These are phyloP conservation scores for sorghum (Sorghum bicolor) DNA, from an alignment of 176 grass and related monocot species.

Conservation along the genomic window DNA sequence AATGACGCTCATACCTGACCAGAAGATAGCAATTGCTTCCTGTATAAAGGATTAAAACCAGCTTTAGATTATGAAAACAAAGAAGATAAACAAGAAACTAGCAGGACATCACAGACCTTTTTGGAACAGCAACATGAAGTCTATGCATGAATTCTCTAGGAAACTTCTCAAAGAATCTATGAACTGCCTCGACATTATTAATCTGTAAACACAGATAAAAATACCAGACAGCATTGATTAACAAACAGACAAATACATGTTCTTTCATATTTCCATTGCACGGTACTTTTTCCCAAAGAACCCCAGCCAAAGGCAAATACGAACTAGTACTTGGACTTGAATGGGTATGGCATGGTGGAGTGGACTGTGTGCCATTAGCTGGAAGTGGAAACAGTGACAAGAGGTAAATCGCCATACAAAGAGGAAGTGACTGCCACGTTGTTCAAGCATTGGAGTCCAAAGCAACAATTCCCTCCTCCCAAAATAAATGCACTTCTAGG, in stretches of 20 bases:
- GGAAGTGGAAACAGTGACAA: neutral
- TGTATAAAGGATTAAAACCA: conserved; percentile 43
- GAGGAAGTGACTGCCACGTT: neutral
- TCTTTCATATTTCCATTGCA: neutral
- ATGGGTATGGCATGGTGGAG: neutral
- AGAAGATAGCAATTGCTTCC: conserved; percentile 63
- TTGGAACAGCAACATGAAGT: conserved; percentile 60
- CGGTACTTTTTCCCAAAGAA: neutral
- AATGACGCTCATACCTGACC: conserved; percentile 51
- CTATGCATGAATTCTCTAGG: conserved; percentile 88
- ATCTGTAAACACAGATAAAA: conserved; percentile 51
- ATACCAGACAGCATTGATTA: conserved; percentile 14
- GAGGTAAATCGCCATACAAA: neutral
- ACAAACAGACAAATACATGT: neutral
- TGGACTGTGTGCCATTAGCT: neutral
- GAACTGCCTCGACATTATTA: conserved; percentile 76
- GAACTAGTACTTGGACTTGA: neutral
- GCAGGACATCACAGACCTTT: conserved; percentile 51
- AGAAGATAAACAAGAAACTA: conserved; percentile 27
- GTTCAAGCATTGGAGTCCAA: neutral
- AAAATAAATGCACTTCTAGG: neutral
- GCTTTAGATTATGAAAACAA: conserved; percentile 32
- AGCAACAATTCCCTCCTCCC: neutral
- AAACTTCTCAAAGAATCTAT: conserved; percentile 88
- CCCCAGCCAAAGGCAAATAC: neutral